Evolutionary conservation across 2,329 filamentous ascomycete species (phyloP).

Genomic region (Xylaria arbuscula): DNA sequence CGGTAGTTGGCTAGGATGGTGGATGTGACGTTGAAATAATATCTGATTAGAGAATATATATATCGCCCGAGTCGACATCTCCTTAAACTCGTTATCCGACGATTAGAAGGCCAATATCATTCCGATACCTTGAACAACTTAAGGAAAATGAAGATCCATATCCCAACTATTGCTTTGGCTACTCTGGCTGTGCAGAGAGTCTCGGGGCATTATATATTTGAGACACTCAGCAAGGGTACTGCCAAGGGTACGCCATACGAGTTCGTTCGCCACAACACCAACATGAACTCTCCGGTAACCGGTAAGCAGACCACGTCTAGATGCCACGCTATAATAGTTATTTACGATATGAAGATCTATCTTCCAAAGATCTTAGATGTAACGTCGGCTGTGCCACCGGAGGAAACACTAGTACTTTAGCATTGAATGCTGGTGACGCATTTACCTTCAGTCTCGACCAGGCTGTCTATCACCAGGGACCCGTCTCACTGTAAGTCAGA

Average conservation of each 20-base stretch:
- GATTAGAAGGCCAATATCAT: neutral
- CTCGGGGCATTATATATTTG: constrained; percentile 57
- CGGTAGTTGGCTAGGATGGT: neutral
- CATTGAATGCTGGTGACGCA: constrained; percentile 53
- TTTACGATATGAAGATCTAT: constrained; percentile 45
- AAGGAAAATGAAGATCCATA: constrained; percentile 49
- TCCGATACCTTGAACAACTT: neutral
- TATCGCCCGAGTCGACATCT: constrained; percentile 14
- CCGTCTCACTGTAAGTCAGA: constrained; percentile 48
- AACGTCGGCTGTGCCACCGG: constrained; percentile 54
- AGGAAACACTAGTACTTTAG: constrained; percentile 50
- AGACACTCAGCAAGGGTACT: constrained; percentile 51
- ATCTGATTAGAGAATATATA: constrained; percentile 18
- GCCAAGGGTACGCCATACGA: constrained; percentile 51
- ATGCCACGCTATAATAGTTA: neutral
- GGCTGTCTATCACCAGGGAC: constrained; percentile 57
- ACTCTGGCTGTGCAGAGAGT: constrained; percentile 50
- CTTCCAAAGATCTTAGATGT: constrained; percentile 56
- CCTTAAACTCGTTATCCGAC: constrained; percentile 1
- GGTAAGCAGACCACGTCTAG: constrained; percentile 36
- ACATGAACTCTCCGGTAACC: constrained; percentile 60
- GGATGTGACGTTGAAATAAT: constrained; percentile 1
- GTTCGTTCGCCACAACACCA: constrained; percentile 58
- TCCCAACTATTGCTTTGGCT: constrained; percentile 45
- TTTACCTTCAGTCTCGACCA: constrained; percentile 55